Base-by-base conservation (phyloP, 2,329 filamentous ascomycete species). In the Ceratocystiopsis sp. region DNA sequence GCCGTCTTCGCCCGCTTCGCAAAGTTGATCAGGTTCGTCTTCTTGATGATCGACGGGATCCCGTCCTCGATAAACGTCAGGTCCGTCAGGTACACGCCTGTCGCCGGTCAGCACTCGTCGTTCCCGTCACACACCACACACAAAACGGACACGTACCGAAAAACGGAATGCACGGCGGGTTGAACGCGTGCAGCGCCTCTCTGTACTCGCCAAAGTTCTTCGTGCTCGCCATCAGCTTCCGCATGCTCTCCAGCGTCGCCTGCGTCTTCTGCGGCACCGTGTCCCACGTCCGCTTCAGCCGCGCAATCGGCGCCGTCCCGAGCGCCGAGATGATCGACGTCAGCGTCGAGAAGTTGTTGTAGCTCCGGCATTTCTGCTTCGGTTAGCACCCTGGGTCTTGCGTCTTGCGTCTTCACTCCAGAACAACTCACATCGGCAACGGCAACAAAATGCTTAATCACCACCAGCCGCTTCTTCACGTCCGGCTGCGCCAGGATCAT, bases 201-300 rank as follows among this genome's bases (percentile, higher is more conserved):
- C 91, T 77, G 61, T 98, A 98, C 61, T 95, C 87, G 53, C 83
- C 83, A 66, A 96, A 98, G 61, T 98, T 98, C 67, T 93, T 95
- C 38, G 86, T 94, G 61, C 86, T 95, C 18, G 83, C 84, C 86
- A 98, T 98, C 45, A 96, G 71, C 51, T 79, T 80, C 44, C 89
- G 81, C 86, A 98, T 94, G 41, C 75, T 80, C 61, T 98, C 91
- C 35, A 98, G 65, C 9, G 82, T 77, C 13, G 72, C 68, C 50
- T 80, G 80, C 2, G 85, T 91, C 51, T 86, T 82, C 44, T 84
- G 80, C 46, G 87, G 91, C 33, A 96, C 85, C 57, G 91, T 83
- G 48, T 84, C 79, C 91, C 91, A 98, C 5, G 91, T 98, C 50
- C 91, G 72, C 61, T 84, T 87, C 41, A 98, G 70, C 46, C 91